Percentiles rank a stretch among this genome's conserved stretches.
phyloP scores from a whole-genome alignment of 73 alveolate genomes.

The Tetrahymena thermophila region DNA sequence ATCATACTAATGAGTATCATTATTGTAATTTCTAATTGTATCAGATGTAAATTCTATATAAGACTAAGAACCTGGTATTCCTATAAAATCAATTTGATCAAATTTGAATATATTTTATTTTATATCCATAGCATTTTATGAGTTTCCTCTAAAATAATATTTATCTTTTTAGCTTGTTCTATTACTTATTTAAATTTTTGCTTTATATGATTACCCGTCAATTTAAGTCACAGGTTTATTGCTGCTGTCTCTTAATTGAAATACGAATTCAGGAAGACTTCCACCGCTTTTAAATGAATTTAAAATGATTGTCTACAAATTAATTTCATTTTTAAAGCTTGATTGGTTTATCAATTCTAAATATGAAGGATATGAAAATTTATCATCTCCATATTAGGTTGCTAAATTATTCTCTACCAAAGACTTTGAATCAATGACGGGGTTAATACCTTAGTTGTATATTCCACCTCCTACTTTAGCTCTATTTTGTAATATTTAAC shows the following conservation, averaged over 20 bases:
- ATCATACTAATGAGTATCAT: neutral
- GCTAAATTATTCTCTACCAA: neutral
- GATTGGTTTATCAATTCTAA: too few relatives aligned
- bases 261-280: neutral
- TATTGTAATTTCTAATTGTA: neutral
- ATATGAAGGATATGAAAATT: neutral
- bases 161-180: neutral
- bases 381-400: neutral
- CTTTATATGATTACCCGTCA: neutral
- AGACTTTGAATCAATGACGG: neutral
- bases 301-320: too few relatives aligned
- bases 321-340: too few relatives aligned
- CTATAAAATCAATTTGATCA: neutral
- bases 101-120: too few relatives aligned
- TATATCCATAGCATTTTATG: neutral
- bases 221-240: neutral
- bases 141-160: neutral
- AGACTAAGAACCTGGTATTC: neutral
- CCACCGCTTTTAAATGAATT: neutral
- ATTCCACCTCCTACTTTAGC: neutral
- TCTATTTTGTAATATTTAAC: neutral
- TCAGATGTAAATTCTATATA: neutral
- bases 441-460: neutral
- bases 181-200: neutral
- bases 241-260: neutral